A percentile compares a stretch with the other conserved stretches of the same genome.
These are phyloP conservation scores for Podaxis sp. DNA, from an alignment of 768 basidiomycete genomes.

Conservation along the genomic window DNA sequence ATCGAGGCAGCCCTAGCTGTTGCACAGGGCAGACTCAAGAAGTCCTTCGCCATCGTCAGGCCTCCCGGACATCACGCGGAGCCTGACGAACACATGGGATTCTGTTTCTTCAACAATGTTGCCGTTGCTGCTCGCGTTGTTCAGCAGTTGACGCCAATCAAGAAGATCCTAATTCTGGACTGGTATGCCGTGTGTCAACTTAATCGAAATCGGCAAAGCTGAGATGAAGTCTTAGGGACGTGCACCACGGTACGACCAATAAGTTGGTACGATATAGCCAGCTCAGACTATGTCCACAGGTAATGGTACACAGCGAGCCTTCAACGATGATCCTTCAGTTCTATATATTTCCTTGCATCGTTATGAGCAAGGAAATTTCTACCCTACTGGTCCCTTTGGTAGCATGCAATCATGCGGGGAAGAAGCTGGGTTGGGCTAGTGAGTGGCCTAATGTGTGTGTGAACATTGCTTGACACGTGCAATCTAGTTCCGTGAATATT, in stretches of 20 bases:
- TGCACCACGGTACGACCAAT: conserved; percentile 77
- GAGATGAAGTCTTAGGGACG: conserved; percentile 61
- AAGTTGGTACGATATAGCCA: not conserved
- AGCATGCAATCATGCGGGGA: conserved; percentile 83
- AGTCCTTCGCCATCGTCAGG: conserved; percentile 91
- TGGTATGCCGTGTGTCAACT: conserved; percentile 58
- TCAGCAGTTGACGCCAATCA: conserved; percentile 64
- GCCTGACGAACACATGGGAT: conserved; percentile 97
- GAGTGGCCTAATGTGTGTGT: conserved; percentile 30
- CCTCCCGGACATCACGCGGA: conserved; percentile 99
- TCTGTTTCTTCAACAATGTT: conserved; percentile 99
- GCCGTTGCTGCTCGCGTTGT: conserved; percentile 87
- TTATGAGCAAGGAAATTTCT: conserved; percentile 89
- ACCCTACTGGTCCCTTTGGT: conserved; percentile 92
- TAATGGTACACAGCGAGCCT: conserved; percentile 96
- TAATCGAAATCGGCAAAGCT: conserved; percentile 3
- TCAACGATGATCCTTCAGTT: conserved; percentile 89
- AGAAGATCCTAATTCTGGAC: conserved; percentile 88
- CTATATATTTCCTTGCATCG: conserved; percentile 95
- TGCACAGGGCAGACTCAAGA: conserved; percentile 74
- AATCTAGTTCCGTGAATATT: conserved; percentile 84
- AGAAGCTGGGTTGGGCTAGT: conserved; percentile 85
- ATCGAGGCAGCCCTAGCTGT: conserved; percentile 89
- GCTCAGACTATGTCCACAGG: conserved; percentile 44
- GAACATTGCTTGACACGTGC: conserved; percentile 1